Base-by-base conservation (phyloP, 2,329 filamentous ascomycete species). In the Phialophora expanda region DNA sequence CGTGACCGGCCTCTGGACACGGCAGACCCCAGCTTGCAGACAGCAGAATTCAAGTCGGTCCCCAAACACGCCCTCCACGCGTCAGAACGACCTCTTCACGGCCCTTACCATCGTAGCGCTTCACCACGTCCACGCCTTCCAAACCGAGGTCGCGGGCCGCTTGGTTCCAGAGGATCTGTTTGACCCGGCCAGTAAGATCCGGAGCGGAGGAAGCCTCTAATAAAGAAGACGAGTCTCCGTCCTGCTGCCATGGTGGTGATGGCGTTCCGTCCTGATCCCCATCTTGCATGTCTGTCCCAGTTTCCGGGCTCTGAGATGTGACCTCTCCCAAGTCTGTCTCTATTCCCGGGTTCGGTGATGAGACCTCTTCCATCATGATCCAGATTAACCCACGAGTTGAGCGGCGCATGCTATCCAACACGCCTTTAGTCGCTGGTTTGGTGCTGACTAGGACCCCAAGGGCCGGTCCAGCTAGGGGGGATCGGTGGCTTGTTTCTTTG, bases 401-500 rank as follows among this genome's bases (percentile, higher is more conserved):
- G 65, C 86, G 80, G 4, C 84, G 84, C 70, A 97, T 74, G 26
- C 91, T 87, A 56, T 92, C 88, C 64, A 91, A 81, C 2, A 96
- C 87, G 0, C 93, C 94, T 73, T 87, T 90, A 0, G 93, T 96
- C 34, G 92, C 90, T 61, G 87, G 82, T 67, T 84, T 82, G 69
- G 89, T 87, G 3, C 87, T 85, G 26, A 90, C 89, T 61, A 97
- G 78, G 17, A 97, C 74, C 0, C 87, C 93, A 38, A 97, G 76
- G 24, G 65, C 44, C 17, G 65, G 62, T 5, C 61, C 55, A n/a
- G 11, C 28, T 14, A 17, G 12, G 17, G 17, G 17, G 20, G 38
- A 20, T 17, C 8, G 17, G 17, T 20, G 6, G 5, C 34, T 17
- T 1, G 6, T 17, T 44, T 20, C 12, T 6, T 44, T n/a, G 14